phyloP scores from a whole-genome alignment of 257 asterid genomes.

The Nicotiana paniculata region DNA sequence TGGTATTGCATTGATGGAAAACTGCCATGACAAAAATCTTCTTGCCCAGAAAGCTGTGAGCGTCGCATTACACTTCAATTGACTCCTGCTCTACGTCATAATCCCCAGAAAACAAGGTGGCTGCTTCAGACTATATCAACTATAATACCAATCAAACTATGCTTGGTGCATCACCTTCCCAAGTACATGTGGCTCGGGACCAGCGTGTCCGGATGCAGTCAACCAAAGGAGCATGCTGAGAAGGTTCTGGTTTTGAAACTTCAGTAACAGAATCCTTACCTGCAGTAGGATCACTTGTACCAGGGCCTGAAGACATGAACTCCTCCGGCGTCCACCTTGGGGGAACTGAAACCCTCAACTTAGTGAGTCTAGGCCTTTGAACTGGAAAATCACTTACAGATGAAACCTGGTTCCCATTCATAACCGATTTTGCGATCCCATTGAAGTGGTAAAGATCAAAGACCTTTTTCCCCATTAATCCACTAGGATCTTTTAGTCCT shows the following conservation, averaged over 20 bases:
- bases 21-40: neutral
- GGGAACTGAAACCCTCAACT: constrained; percentile 83
- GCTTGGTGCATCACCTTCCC: constrained; percentile 98
- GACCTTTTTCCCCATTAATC: constrained; percentile 71
- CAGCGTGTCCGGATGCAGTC: constrained; percentile 92
- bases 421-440: constrained; percentile 83
- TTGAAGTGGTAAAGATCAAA: constrained; percentile 91
- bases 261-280: constrained; percentile 31
- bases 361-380: constrained; percentile 80
- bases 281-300: constrained; percentile 21
- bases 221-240: constrained; percentile 85
- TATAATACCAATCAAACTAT: constrained; percentile 47
- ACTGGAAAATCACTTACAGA: constrained; percentile 45
- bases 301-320: constrained; percentile 52
- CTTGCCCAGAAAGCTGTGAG: neutral
- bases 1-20: constrained; percentile 1
- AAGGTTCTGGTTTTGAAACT: constrained; percentile 52
- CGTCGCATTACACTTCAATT: neutral
- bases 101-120: neutral
- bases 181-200: constrained; percentile 74
- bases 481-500: constrained; percentile 83
- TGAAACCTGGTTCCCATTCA: constrained; percentile 35
- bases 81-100: neutral
- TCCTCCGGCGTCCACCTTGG: constrained; percentile 98
- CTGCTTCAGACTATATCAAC: neutral